A percentile compares a stretch with the other conserved stretches of the same genome.
phyloP scores from a whole-genome alignment of 352 stramenopile species.

The Globisporangium canariense region DNA sequence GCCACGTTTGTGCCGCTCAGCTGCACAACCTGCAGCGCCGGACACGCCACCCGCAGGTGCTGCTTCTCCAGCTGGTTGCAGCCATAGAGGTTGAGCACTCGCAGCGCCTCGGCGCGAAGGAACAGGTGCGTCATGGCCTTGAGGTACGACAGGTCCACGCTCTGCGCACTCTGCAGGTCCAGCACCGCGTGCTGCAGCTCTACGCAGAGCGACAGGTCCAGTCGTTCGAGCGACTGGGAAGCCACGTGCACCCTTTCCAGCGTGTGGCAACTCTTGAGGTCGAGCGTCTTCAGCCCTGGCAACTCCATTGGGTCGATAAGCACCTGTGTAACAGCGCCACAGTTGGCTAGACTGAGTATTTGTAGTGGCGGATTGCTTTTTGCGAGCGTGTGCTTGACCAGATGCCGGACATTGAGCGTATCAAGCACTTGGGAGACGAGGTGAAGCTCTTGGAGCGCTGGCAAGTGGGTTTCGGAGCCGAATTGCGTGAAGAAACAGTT shows the following conservation, averaged over 20 bases:
- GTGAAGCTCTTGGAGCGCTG: slow-evolving; percentile 38
- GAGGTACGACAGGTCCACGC: slow-evolving; percentile 61
- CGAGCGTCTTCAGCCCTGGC: slow-evolving; percentile 35
- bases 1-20: slow-evolving; percentile 46
- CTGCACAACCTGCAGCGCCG: slow-evolving; percentile 30
- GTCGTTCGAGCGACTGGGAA: slow-evolving; percentile 32
- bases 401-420: slow-evolving; percentile 30
- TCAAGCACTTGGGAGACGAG: slow-evolving; percentile 49
- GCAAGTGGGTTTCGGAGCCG: slow-evolving; percentile 36
- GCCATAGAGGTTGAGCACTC: slow-evolving; percentile 39
- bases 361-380: slow-evolving; percentile 23
- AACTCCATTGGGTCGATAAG: slow-evolving; percentile 54
- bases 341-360: slow-evolving; percentile 38
- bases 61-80: slow-evolving; percentile 35
- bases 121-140: slow-evolving; percentile 54
- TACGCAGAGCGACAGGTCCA: slow-evolving; percentile 45
- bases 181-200: slow-evolving; percentile 45
- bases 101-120: slow-evolving; percentile 40
- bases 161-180: slow-evolving; percentile 29
- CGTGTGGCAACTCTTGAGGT: slow-evolving; percentile 40
- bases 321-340: slow-evolving; percentile 53
- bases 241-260: slow-evolving; percentile 58
- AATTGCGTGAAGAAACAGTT: slow-evolving; percentile 47
- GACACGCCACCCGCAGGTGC: slow-evolving; percentile 37
- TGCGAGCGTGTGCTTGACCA: slow-evolving; percentile 42